Evolutionary conservation across 331 rosid species (phyloP).

Genomic region (Stylosanthes scabra): DNA sequence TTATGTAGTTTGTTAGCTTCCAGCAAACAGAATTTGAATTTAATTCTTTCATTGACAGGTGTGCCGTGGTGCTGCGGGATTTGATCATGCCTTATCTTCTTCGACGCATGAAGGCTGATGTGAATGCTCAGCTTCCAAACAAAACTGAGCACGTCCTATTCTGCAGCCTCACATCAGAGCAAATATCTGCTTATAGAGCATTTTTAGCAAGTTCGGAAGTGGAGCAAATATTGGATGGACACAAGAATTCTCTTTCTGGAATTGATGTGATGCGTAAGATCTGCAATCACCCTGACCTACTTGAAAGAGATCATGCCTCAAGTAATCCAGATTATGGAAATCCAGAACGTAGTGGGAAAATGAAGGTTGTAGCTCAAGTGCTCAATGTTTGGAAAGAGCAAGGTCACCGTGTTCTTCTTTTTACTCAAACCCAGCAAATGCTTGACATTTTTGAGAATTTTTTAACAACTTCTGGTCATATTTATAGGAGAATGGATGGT

Average conservation of each 20-base stretch:
- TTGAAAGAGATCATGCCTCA: constrained; percentile 89
- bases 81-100: constrained; percentile 98
- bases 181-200: constrained; percentile 90
- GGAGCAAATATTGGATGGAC: constrained; percentile 88
- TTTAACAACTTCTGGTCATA: constrained; percentile 63
- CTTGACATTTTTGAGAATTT: constrained; percentile 84
- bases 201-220: constrained; percentile 98
- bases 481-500: constrained; percentile 94
- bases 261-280: constrained; percentile 97
- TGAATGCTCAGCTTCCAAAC: constrained; percentile 88
- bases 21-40: constrained; percentile 23
- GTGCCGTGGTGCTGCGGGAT: constrained; percentile 97
- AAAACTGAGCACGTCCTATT: constrained; percentile 97
- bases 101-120: constrained; percentile 96
- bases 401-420: constrained; percentile 95
- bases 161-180: constrained; percentile 91
- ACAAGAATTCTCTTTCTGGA: constrained; percentile 86
- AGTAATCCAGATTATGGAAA: constrained; percentile 92
- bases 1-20: constrained; percentile 2
- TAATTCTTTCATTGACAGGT: constrained; percentile 58
- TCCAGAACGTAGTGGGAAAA: constrained; percentile 92
- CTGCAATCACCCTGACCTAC: constrained; percentile 98
- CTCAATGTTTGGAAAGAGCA: constrained; percentile 98
- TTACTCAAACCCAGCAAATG: constrained; percentile 96
- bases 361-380: constrained; percentile 94